These are phyloP conservation scores for Silene uniflora DNA, from an alignment of 148 eudicot species.

Conservation along the genomic window DNA sequence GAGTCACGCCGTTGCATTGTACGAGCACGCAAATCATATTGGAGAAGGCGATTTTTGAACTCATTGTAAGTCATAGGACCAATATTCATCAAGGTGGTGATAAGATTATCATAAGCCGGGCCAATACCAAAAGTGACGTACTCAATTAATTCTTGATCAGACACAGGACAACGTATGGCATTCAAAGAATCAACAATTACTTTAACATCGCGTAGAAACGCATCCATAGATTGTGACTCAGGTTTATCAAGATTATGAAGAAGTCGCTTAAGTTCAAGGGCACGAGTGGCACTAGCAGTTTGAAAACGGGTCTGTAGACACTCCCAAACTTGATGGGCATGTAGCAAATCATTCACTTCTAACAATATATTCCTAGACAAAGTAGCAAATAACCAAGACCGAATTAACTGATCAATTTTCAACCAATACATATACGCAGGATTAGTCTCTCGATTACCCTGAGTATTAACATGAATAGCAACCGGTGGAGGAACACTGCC, in stretches of 20 bases:
- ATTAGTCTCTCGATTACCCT: neutral
- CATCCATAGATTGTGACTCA: no score
- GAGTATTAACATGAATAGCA: neutral
- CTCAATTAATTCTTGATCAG: no score
- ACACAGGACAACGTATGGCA: no score
- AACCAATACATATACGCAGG: neutral
- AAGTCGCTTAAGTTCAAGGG: neutral
- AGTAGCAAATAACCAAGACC: slow-evolving; percentile 5
- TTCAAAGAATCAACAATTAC: no score
- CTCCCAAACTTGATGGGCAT: neutral
- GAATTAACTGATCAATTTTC: neutral
- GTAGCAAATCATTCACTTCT: neutral
- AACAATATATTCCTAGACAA: neutral
- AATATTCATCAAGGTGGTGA: neutral
- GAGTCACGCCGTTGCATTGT: neutral
- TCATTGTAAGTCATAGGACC: neutral
- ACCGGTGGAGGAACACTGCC: neutral
- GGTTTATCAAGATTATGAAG: neutral
- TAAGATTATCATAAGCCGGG: neutral
- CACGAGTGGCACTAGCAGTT: neutral
- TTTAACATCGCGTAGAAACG: no score
- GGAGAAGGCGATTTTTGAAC: neutral
- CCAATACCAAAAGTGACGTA: no score
- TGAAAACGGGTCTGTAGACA: neutral
- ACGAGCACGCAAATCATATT: neutral